Evolutionary conservation across 1,284 basidiomycete genomes (phyloP).

Genomic region (Kalmanozyma brasiliensis): DNA sequence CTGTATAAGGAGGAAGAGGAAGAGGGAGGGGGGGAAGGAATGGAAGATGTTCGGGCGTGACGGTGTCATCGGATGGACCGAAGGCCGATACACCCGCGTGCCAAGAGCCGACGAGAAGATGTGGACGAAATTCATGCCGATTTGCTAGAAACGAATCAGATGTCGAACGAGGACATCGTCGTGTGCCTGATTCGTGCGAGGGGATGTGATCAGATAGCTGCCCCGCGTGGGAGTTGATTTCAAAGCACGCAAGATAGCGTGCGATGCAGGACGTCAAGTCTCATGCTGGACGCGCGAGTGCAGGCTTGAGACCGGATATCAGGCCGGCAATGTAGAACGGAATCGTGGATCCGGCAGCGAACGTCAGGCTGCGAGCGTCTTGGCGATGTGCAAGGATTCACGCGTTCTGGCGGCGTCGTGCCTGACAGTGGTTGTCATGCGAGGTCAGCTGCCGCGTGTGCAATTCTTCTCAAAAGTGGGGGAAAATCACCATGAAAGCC

Average conservation of each 20-base stretch:
- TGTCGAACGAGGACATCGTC: too few relatives aligned
- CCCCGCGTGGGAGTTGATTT: too few relatives aligned
- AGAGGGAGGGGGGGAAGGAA: not conserved
- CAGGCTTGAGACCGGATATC: constrained; percentile 11
- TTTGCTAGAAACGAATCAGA: too few relatives aligned
- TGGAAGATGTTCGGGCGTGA: too few relatives aligned
- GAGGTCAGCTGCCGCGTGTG: not conserved
- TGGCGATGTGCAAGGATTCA: too few relatives aligned
- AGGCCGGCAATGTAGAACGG: constrained; percentile 21
- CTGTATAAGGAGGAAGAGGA: not conserved
- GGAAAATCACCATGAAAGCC: too few relatives aligned
- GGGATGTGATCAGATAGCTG: not conserved
- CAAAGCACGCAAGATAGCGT: too few relatives aligned
- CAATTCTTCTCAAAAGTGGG: constrained; percentile 23
- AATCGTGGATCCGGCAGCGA: not conserved
- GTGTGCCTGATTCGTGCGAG: not conserved
- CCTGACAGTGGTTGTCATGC: not conserved
- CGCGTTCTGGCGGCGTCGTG: not conserved
- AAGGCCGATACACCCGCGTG: constrained; percentile 6
- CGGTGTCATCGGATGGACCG: constrained; percentile 24
- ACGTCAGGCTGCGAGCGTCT: not conserved
- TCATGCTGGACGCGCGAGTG: constrained; percentile 2
- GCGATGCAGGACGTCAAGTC: too few relatives aligned
- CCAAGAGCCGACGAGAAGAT: constrained; percentile 22
- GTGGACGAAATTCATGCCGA: too few relatives aligned